Evolutionary conservation across 2,329 filamentous ascomycete genomes (phyloP).

Genomic region (Clarireedia sp.): DNA sequence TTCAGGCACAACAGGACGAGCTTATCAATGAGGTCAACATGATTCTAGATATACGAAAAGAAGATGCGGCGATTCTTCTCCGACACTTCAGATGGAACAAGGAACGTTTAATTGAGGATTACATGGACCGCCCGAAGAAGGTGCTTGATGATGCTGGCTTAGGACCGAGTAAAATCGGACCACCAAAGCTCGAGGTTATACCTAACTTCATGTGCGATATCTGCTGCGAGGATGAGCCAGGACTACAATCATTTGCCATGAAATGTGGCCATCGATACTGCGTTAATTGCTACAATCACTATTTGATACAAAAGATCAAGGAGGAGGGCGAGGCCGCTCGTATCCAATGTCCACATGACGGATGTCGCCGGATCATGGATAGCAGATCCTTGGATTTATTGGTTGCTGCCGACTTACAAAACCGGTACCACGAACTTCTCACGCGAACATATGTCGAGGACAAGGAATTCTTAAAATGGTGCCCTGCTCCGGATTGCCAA

Average conservation of each 20-base stretch:
- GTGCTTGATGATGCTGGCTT: conserved; percentile 80
- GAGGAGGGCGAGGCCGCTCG: conserved; percentile 92
- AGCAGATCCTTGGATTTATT: conserved; percentile 79
- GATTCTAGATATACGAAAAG: conserved; percentile 81
- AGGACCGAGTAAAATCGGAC: conserved; percentile 51
- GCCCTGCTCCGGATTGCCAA: conserved; percentile 91
- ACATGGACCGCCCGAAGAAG: conserved; percentile 81
- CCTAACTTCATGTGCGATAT: conserved; percentile 87
- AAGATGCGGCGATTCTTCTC: conserved; percentile 83
- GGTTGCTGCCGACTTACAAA: conserved; percentile 46
- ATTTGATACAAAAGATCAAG: conserved; percentile 84
- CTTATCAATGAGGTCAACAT: conserved; percentile 86
- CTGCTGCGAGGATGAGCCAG: conserved; percentile 81
- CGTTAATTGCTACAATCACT: conserved; percentile 84
- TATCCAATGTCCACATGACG: conserved; percentile 85
- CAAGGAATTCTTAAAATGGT: conserved; percentile 94
- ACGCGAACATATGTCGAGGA: conserved; percentile 96
- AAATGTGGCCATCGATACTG: conserved; percentile 94
- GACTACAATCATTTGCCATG: conserved; percentile 80
- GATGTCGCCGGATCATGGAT: conserved; percentile 85
- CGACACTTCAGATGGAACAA: conserved; percentile 94
- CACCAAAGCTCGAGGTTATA: conserved; percentile 62
- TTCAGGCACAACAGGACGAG: conserved; percentile 75
- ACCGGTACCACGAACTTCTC: conserved; percentile 73
- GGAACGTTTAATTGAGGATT: conserved; percentile 86